Evolutionary conservation across 495 filamentous ascomycete genomes (phyloP), one percentile per base, ranked within the genome.

Genomic region (Xylaria bambusicola): DNA sequence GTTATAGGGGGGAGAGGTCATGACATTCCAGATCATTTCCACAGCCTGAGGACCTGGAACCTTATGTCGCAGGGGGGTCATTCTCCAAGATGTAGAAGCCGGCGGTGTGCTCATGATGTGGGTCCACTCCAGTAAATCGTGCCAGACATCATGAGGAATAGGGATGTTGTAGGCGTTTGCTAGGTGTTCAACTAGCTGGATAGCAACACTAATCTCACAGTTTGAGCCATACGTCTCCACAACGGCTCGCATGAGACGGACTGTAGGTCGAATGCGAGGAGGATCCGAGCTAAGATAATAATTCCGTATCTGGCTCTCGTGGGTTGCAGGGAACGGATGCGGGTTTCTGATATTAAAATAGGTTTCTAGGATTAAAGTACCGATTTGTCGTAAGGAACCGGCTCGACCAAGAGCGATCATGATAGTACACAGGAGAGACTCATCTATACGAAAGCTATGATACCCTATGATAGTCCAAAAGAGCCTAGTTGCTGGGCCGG

Each of bases 201-300:
- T 42, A 6, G 71, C 73, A 24, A 57, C 18, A 1, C 46, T 21
- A 9, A 75, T 69, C 61, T 75, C 70, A 0, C 60, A 64, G 29
- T 73, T 74, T n/a, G 63, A 64, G 26, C 73, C 64, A 33, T 72
- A 77, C 10, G 66, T 51, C 46, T 70, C 65, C 17, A 75, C 71
- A 27, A 75, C 45, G 1, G 75, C 64, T 15, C 70, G 49, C 49
- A 77, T 61, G 6, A 75, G 66, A 26, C 54, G 65, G 27, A 35
- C 17, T 23, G 66, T 69, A 9, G 75, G 75, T 3, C 20, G 58
- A 40, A 74, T 24, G 5, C n/a, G 56, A 52, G 56, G 17, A 50
- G 2, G 46, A 3, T 23, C 18, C 15, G 24, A 17, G 35, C 0
- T 9, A 33, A 21, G 53, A 36, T 21, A 40, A 3, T 24, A 13